Conservation (phyloP, 441 rosid genomes). For the Brassica balearica region DNA sequence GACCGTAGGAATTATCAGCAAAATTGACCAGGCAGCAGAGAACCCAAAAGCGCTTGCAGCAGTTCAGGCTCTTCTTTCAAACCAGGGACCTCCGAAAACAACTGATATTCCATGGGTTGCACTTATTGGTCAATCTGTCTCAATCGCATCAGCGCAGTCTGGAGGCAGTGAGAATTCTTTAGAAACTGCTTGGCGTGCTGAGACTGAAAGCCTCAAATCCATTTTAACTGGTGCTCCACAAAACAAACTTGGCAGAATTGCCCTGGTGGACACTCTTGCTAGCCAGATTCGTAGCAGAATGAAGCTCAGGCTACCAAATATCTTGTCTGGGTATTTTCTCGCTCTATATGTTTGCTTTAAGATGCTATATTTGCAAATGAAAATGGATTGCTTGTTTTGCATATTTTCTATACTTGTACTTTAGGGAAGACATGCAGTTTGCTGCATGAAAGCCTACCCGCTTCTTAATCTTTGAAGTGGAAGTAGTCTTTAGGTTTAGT, state of each 20-base stretch:
- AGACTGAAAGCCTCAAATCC: constrained; percentile 77
- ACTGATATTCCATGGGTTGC: constrained; percentile 80
- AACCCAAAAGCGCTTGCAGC: constrained; percentile 75
- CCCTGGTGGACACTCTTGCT: constrained; percentile 72
- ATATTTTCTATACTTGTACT: constrained; percentile 9
- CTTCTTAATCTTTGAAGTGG: constrained; percentile 17
- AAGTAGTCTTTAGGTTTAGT: constrained; percentile 28
- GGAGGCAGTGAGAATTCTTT: constrained; percentile 74
- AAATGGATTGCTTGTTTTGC: constrained; percentile 13
- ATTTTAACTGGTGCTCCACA: constrained; percentile 71
- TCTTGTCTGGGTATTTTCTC: constrained; percentile 51
- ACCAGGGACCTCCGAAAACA: constrained; percentile 75
- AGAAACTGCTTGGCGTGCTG: constrained; percentile 85
- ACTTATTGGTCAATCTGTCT: constrained; percentile 72
- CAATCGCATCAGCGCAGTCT: constrained; percentile 73
- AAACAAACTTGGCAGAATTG: constrained; percentile 74
- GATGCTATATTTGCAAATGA: constrained; percentile 25
- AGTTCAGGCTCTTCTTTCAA: constrained; percentile 61
- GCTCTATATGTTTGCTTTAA: constrained; percentile 16
- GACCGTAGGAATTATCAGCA: constrained; percentile 73
- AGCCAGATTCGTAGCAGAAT: constrained; percentile 74
- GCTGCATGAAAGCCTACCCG: constrained; percentile 24
- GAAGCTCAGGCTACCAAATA: constrained; percentile 78
- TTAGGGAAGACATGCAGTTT: constrained; percentile 19
- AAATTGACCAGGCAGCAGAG: constrained; percentile 76